These are phyloP conservation scores for Xylaria sp. DNA, from an alignment of 495 filamentous ascomycete genomes.

Conservation along the genomic window DNA sequence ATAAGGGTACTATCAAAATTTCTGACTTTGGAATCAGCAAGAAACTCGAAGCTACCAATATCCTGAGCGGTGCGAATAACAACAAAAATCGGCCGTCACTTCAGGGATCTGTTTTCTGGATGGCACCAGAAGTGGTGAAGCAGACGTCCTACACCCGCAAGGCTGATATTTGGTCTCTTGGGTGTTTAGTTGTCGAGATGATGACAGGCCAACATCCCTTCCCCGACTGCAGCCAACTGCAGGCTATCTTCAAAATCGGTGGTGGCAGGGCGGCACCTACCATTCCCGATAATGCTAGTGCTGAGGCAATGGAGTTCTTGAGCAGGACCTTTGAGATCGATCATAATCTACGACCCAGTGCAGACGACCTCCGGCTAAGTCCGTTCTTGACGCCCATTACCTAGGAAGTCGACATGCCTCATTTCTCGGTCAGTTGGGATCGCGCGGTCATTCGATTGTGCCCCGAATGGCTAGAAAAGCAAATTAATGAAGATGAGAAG, in stretches of 20 bases:
- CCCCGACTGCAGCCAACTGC: conserved; percentile 94
- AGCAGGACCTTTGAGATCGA: conserved; percentile 93
- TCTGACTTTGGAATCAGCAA: conserved; percentile 99
- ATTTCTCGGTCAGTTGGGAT: conserved; percentile 29
- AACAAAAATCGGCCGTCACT: conserved; percentile 88
- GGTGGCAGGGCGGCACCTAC: conserved; percentile 84
- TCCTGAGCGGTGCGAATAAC: conserved; percentile 57
- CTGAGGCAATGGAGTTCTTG: conserved; percentile 86
- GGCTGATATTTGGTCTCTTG: conserved; percentile 99
- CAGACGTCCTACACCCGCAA: conserved; percentile 98
- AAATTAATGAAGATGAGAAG: conserved; percentile 24
- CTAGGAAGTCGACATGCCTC: conserved; percentile 32
- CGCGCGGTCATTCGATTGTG: conserved; percentile 14
- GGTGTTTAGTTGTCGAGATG: conserved; percentile 98
- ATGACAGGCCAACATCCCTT: conserved; percentile 96
- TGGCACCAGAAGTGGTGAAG: conserved; percentile 98
- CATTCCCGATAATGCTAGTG: conserved; percentile 85
- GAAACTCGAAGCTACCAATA: conserved; percentile 82
- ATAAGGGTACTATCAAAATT: conserved; percentile 99
- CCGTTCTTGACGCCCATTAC: conserved; percentile 77
- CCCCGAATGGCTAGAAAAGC: conserved; percentile 23
- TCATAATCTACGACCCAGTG: conserved; percentile 87
- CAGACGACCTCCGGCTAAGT: conserved; percentile 84
- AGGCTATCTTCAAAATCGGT: conserved; percentile 98
- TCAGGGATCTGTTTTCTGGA: conserved; percentile 99